A percentile compares a stretch with the other conserved stretches of the same genome.
Conservation (phyloP, 768 basidiomycete species). For the Nidula microcarpa region DNA sequence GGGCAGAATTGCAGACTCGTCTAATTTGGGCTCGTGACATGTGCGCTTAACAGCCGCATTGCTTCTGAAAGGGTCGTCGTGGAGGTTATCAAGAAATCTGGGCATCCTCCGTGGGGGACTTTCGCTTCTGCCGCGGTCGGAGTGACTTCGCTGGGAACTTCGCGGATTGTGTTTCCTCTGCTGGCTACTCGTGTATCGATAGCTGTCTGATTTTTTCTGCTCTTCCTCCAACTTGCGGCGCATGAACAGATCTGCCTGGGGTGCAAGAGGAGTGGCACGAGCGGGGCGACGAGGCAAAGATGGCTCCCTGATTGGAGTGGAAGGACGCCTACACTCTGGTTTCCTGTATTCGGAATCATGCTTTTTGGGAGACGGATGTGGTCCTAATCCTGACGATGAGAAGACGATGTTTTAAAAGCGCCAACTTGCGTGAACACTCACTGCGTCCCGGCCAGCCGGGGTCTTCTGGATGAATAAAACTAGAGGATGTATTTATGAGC, state of each 20-base stretch:
- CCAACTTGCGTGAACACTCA: not conserved
- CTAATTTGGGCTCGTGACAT: too few relatives aligned
- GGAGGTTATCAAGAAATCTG: not conserved
- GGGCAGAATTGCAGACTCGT: too few relatives aligned
- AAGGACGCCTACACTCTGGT: not conserved
- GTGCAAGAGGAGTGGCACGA: conserved; percentile 31
- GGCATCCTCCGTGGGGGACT: not conserved
- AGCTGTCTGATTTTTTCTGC: conserved; percentile 6
- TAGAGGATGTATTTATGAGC: conserved; percentile 3
- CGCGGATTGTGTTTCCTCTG: not conserved
- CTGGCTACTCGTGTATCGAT: not conserved
- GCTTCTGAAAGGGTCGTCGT: not conserved
- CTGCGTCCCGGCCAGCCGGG: conserved; percentile 31
- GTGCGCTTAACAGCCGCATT: not conserved
- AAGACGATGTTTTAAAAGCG: too few relatives aligned
- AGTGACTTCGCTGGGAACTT: not conserved
- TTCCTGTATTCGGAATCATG: not conserved
- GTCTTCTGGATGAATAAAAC: conserved; percentile 52
- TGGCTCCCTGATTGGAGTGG: not conserved
- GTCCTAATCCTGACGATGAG: not conserved
- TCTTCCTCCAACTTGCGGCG: conserved; percentile 23
- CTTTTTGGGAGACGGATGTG: not conserved
- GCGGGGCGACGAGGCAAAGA: not conserved
- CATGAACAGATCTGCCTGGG: conserved; percentile 42
- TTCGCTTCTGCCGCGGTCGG: not conserved